Evolutionary conservation across 768 basidiomycete species (phyloP).

Genomic region (Pleurotus tuoliensis): DNA sequence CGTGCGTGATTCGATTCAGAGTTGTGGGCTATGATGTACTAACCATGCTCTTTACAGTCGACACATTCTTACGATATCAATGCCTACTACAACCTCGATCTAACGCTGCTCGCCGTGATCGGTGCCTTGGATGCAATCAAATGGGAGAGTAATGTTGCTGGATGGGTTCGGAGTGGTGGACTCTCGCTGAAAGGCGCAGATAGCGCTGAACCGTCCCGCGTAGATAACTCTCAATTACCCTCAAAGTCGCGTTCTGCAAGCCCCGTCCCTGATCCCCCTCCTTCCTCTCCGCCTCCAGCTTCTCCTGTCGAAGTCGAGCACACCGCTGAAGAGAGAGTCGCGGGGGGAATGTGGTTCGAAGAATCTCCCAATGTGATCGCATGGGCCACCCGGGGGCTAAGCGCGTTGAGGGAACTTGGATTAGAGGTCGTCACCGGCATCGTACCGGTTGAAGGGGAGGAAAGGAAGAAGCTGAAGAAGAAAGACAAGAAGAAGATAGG

Average conservation of each 20-base stretch:
- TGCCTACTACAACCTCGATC: conserved; percentile 33
- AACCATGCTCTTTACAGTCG: background rate
- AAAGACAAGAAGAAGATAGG: too few relatives aligned
- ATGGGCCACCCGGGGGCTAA: conserved; percentile 53
- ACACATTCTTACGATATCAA: background rate
- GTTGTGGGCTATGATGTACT: too few relatives aligned
- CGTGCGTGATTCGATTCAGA: too few relatives aligned
- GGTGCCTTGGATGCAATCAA: conserved; percentile 63
- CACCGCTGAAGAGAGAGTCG: background rate
- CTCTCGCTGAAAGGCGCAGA: background rate
- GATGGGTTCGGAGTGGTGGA: conserved; percentile 61
- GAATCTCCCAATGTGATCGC: conserved; percentile 32
- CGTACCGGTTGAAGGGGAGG: background rate
- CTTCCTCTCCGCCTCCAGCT: background rate
- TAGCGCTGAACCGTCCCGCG: background rate
- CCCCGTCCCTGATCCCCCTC: background rate
- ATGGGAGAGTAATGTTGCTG: conserved; percentile 58
- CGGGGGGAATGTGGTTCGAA: conserved; percentile 49
- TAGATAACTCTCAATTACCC: background rate
- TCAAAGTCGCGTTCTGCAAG: background rate
- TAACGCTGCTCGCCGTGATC: conserved; percentile 59
- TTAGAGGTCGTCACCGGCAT: conserved; percentile 46
- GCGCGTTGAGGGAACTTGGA: conserved; percentile 42
- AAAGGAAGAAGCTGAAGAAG: too few relatives aligned
- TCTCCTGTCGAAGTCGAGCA: background rate